These are phyloP conservation scores for Fusarium graminum DNA, from an alignment of 2,329 filamentous ascomycete genomes.

Conservation along the genomic window DNA sequence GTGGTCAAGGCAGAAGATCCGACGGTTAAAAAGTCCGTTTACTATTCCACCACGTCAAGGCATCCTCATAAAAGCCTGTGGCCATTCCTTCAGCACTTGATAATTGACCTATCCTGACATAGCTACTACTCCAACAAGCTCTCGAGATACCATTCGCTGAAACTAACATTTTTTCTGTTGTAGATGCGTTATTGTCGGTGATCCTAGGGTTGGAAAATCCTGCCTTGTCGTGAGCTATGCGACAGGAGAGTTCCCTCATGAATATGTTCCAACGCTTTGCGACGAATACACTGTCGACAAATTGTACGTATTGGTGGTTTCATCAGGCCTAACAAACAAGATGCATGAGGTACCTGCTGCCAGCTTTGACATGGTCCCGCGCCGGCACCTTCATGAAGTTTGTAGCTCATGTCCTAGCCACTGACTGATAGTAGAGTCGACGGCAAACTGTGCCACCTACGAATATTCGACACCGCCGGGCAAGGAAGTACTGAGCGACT, in stretches of 20 bases:
- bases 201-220: slow-evolving; percentile 99
- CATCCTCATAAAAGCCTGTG: too few relatives aligned
- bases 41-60: too few relatives aligned
- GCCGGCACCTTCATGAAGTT: neutral
- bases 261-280: slow-evolving; percentile 99
- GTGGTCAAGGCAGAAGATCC: too few relatives aligned
- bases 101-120: too few relatives aligned
- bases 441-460: slow-evolving; percentile 96
- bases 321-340: too few relatives aligned
- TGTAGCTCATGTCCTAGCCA: slow-evolving; percentile 1
- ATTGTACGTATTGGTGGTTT: slow-evolving; percentile 76
- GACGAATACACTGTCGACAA: slow-evolving; percentile 99
- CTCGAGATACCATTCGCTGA: too few relatives aligned
- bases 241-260: slow-evolving; percentile 98
- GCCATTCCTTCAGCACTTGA: too few relatives aligned
- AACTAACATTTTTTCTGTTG: neutral
- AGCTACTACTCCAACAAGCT: too few relatives aligned
- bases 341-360: too few relatives aligned
- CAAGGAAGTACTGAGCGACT: slow-evolving; percentile 99
- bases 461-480: slow-evolving; percentile 97
- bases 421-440: slow-evolving; percentile 79
- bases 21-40: too few relatives aligned
- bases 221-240: slow-evolving; percentile 99
- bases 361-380: neutral
- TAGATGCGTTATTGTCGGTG: slow-evolving; percentile 98